Conservation (phyloP, 106 monocot genomes). For the Allium cepa region DNA sequence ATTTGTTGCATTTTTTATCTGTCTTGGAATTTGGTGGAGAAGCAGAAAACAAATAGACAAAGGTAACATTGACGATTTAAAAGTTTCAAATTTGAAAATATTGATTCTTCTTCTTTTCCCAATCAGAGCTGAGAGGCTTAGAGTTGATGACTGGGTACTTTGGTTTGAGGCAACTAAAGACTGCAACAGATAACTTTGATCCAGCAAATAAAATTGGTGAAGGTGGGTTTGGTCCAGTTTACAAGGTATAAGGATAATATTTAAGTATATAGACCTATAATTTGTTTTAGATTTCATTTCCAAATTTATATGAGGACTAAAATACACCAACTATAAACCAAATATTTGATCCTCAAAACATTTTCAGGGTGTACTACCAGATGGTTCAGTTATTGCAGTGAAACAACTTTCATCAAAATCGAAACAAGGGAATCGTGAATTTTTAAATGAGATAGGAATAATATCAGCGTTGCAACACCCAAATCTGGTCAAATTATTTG, state of each 20-base stretch:
- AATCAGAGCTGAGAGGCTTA: background rate
- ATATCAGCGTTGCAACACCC: slow-evolving; percentile 21
- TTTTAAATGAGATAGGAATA: slow-evolving; percentile 20
- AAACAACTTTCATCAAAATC: slow-evolving; percentile 11
- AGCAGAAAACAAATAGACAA: slow-evolving; percentile 8
- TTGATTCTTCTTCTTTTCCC: background rate
- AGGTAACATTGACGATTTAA: slow-evolving; percentile 11
- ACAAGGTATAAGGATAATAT: slow-evolving; percentile 9
- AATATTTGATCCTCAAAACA: background rate
- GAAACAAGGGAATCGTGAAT: slow-evolving; percentile 18
- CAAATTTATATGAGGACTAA: too few species aligned
- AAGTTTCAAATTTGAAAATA: background rate
- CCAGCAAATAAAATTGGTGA: slow-evolving; percentile 34
- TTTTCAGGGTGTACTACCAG: slow-evolving; percentile 11
- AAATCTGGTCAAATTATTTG: slow-evolving; percentile 21
- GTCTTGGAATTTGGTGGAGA: slow-evolving; percentile 12
- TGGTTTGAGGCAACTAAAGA: slow-evolving; percentile 21
- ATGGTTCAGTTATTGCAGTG: slow-evolving; percentile 3
- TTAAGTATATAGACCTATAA: too few species aligned
- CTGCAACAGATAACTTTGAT: slow-evolving; percentile 32
- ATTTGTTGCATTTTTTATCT: slow-evolving; percentile 1
- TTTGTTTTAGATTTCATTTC: too few species aligned
- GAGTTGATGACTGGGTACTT: slow-evolving; percentile 23
- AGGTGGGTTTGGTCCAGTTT: slow-evolving; percentile 47
- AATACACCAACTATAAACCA: too few species aligned